A percentile compares a stretch with the other conserved stretches of the same genome.
phyloP scores from a whole-genome alignment of 495 filamentous ascomycete genomes.

The Aspergillus panamensis region DNA sequence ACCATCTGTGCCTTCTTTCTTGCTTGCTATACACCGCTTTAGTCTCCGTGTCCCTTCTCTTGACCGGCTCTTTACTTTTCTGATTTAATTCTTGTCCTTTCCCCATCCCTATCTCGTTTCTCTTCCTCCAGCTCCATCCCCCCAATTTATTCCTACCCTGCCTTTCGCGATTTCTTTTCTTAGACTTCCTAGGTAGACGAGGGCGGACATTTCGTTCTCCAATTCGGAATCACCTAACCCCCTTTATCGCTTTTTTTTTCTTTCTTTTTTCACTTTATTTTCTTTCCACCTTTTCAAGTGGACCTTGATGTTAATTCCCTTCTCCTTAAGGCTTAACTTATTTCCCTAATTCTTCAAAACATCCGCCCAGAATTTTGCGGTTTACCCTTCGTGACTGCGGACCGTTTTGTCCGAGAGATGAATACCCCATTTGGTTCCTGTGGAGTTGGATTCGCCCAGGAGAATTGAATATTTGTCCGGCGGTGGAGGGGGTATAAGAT shows the following conservation, averaged over 20 bases:
- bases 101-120: background rate
- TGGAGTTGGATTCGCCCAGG: slow-evolving; percentile 34
- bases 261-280: slow-evolving; percentile 3
- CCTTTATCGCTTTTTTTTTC: slow-evolving; percentile 3
- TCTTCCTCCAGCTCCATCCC: background rate
- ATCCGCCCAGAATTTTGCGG: slow-evolving; percentile 1
- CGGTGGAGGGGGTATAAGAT: slow-evolving; percentile 38
- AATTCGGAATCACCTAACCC: background rate
- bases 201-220: slow-evolving; percentile 8
- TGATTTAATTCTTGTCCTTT: slow-evolving; percentile 7
- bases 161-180: slow-evolving; percentile 2
- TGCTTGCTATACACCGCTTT: slow-evolving; percentile 24
- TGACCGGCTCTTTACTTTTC: slow-evolving; percentile 10
- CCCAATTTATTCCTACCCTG: background rate
- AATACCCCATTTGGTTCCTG: slow-evolving; percentile 30
- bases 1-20: background rate
- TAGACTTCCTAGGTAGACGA: background rate
- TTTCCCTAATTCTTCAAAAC: background rate
- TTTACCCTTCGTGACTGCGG: slow-evolving; percentile 16
- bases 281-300: background rate
- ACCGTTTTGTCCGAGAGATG: slow-evolving; percentile 38
- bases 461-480: slow-evolving; percentile 34
- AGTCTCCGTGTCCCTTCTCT: slow-evolving; percentile 15
- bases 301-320: background rate
- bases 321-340: background rate